A percentile compares a stretch with the other conserved stretches of the same genome.
phyloP scores from a whole-genome alignment of 139 green algal genomes.

The Spirogloea muscicola region DNA sequence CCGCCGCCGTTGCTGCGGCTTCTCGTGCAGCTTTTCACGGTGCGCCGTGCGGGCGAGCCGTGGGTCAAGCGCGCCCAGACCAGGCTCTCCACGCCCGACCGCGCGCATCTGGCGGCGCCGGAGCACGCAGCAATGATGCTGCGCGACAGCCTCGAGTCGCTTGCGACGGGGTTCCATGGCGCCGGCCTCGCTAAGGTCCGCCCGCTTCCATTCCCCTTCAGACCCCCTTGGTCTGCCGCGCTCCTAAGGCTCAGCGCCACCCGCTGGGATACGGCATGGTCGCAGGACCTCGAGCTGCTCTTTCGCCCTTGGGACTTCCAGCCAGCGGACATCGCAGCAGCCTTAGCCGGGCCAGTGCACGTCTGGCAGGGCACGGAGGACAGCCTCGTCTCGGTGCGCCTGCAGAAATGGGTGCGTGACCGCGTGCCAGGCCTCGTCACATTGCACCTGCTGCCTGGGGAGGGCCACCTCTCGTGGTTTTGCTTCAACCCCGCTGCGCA shows the following conservation, averaged over 20 bases:
- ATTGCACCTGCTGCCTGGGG: constrained; percentile 27
- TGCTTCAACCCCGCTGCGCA: constrained; percentile 18
- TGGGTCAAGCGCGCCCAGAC: constrained; percentile 7
- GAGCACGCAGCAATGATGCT: constrained; percentile 8
- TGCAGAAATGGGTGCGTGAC: constrained; percentile 7
- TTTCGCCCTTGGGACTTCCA: constrained; percentile 10
- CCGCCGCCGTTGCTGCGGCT: constrained; percentile 12
- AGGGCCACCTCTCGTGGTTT: constrained; percentile 42
- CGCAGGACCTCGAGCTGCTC: constrained; percentile 29
- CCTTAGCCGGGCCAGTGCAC: constrained; percentile 10
- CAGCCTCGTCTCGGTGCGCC: neutral
- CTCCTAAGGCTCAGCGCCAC: neutral
- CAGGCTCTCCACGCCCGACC: constrained; percentile 9
- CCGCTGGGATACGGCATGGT: neutral
- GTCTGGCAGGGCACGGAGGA: constrained; percentile 16
- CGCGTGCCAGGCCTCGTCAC: constrained; percentile 4
- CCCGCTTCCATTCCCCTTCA: neutral
- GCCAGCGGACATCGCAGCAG: neutral
- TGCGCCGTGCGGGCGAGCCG: neutral
- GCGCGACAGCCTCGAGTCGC: constrained; percentile 16
- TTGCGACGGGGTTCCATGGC: neutral
- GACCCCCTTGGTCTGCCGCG: neutral
- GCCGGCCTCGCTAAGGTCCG: constrained; percentile 21
- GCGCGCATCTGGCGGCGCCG: constrained; percentile 4
- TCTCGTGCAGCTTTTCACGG: constrained; percentile 5